These are phyloP conservation scores for Begonia masoniana DNA, from an alignment of 306 rosid species.

Conservation along the genomic window DNA sequence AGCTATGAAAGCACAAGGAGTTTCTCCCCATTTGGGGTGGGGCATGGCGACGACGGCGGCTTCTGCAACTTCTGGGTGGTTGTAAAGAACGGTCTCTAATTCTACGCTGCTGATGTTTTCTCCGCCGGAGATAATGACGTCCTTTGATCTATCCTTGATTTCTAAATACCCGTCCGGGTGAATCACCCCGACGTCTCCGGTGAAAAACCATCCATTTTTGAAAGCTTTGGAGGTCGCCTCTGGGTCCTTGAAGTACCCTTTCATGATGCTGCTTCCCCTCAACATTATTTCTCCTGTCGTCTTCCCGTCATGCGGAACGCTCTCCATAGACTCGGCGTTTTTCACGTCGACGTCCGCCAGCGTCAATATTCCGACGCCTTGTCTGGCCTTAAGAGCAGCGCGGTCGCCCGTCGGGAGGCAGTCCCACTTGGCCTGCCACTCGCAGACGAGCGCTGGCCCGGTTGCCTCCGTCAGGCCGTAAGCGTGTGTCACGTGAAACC, in stretches of 20 bases:
- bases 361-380: conserved; percentile 59
- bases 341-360: conserved; percentile 68
- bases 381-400: conserved; percentile 57
- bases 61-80: conserved; percentile 54
- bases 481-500: conserved; percentile 85
- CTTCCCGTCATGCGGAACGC: conserved; percentile 56
- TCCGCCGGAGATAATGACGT: conserved; percentile 87
- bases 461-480: conserved; percentile 89
- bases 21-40: conserved; percentile 80
- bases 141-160: conserved; percentile 78
- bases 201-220: conserved; percentile 63
- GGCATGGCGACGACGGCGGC: conserved; percentile 98
- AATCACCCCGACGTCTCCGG: conserved; percentile 77
- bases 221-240: conserved; percentile 38
- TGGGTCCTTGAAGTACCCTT: conserved; percentile 59
- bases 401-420: conserved; percentile 22
- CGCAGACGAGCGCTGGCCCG: conserved; percentile 81
- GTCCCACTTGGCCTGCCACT: conserved; percentile 77
- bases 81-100: conserved; percentile 45
- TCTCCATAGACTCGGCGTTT: conserved; percentile 44
- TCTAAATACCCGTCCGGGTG: conserved; percentile 82
- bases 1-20: conserved; percentile 71
- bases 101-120: conserved; percentile 88
- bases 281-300: conserved; percentile 73
- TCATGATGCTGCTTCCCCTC: conserved; percentile 76